Evolutionary conservation across 2,329 filamentous ascomycete species (phyloP).

Genomic region (Calycina herbarum): DNA sequence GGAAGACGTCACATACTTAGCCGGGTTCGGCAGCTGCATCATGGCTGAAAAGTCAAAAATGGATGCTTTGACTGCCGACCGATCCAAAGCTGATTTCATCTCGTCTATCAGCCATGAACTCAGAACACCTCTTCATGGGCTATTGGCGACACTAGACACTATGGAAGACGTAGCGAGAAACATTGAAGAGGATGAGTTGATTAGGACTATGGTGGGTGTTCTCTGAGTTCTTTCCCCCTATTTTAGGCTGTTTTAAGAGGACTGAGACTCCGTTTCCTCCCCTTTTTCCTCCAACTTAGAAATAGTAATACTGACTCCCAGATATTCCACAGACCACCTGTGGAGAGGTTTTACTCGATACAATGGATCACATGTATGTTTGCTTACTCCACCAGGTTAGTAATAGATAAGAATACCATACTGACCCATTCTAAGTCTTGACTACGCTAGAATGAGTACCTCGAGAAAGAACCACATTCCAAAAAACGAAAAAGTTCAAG

Average conservation of each 20-base stretch:
- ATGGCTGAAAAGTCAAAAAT: constrained; percentile 55
- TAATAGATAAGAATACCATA: no score
- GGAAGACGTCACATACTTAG: constrained; percentile 49
- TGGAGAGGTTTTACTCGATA: constrained; percentile 51
- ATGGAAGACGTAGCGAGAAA: constrained; percentile 49
- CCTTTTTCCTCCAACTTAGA: no score
- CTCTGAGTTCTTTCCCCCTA: no score
- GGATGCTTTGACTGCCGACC: constrained; percentile 41
- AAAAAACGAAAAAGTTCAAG: background rate
- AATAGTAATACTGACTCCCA: no score
- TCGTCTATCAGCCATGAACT: constrained; percentile 62
- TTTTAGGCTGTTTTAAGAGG: no score
- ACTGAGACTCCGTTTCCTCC: no score
- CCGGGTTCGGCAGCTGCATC: constrained; percentile 52
- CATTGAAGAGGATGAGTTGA: constrained; percentile 46
- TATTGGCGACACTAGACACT: constrained; percentile 53
- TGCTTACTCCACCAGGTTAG: background rate
- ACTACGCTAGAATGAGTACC: constrained; percentile 35
- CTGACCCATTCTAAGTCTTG: constrained; percentile 23
- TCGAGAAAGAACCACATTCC: constrained; percentile 3
- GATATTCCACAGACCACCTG: constrained; percentile 41
- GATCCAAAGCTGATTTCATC: constrained; percentile 56
- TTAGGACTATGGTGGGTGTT: constrained; percentile 42
- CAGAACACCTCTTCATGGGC: constrained; percentile 59
- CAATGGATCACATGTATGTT: constrained; percentile 51